Evolutionary conservation across 2,329 filamentous ascomycete genomes (phyloP), one percentile per base, ranked within the genome.

Genomic region (Rosellinia necatrix): DNA sequence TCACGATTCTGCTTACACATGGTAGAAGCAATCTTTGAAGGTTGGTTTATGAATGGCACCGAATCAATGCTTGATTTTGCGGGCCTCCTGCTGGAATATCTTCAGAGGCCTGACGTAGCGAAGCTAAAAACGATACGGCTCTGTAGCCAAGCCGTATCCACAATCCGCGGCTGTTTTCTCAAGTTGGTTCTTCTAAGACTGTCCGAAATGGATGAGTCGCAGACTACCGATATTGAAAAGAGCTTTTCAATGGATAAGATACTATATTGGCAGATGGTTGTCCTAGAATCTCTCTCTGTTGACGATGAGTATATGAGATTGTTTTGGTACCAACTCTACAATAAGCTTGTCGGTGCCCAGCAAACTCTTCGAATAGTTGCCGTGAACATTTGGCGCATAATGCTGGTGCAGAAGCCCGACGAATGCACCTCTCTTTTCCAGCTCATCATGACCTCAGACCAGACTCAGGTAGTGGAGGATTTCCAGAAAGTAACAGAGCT

Each of bases 231-330:
- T 54, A 70, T 75, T 6, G 86, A 91, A 43, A 85, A 86, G 0
- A 81, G 88, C 22, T 77, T 81, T 0, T 91, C 96, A 55, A 83
- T 99, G 72, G 83, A 90, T 57, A 93, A 92, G 69, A 84, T 99
- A 66, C 85, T 91, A 0, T 97, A 97, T 72, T 99, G 94, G 94
- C 94, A 97, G 71, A 92, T 91, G 17, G 90, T 96, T 15, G 85
- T 99, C 13, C 78, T 99, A 13, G 87, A 87, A 2, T 85, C 88
- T 3, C 85, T 94, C 13, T 88, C 90, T 3, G 80, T 83, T 6
- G 91, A 96, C 40, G 85, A 90, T n/a, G 87, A 91, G 8, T 90
- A 90, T 67, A 82, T 97, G 66, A 89, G 88, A 61, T 80, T 97
- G 29, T 84, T 97, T 37, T 97, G 92, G 79, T 97, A 96, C 67